Evolutionary conservation across 345 rosid species (phyloP).

Genomic region (Salix suchowensis): DNA sequence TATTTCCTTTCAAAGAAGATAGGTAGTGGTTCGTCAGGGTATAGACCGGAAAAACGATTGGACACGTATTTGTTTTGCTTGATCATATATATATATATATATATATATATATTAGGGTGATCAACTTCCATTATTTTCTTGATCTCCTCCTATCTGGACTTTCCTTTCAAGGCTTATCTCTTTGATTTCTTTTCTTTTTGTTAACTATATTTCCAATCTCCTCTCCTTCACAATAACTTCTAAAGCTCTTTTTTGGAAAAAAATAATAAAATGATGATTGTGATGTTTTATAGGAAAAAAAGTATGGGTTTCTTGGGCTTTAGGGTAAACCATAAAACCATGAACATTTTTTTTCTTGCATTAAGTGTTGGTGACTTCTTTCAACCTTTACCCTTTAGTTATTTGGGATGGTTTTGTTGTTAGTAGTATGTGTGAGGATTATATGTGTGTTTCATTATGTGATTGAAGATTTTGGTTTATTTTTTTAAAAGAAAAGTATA

Average conservation of each 20-base stretch:
- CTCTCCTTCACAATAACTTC: conserved; percentile 19
- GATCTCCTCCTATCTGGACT: not conserved
- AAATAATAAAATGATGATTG: conserved; percentile 2
- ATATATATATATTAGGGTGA: too few species aligned
- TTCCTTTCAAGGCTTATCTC: conserved; percentile 12
- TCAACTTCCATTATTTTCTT: too few species aligned
- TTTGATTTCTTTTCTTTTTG: not conserved
- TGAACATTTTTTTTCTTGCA: too few species aligned
- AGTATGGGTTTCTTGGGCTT: conserved; percentile 53
- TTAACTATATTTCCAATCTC: conserved; percentile 4
- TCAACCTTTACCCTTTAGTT: too few species aligned
- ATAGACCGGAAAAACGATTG: not conserved
- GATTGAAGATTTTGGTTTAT: not conserved
- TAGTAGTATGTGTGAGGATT: not conserved
- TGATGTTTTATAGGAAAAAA: not conserved
- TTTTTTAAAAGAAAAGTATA: not conserved
- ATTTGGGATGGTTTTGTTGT: too few species aligned
- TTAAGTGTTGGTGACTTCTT: too few species aligned
- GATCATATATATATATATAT: too few species aligned
- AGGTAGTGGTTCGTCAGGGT: not conserved
- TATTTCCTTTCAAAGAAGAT: not conserved
- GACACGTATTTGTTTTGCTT: not conserved
- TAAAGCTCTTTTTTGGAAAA: not conserved
- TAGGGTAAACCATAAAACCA: too few species aligned
- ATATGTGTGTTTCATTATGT: not conserved